Conservation (phyloP, 331 rosid genomes). For the Rhamnella rubrinervis region DNA sequence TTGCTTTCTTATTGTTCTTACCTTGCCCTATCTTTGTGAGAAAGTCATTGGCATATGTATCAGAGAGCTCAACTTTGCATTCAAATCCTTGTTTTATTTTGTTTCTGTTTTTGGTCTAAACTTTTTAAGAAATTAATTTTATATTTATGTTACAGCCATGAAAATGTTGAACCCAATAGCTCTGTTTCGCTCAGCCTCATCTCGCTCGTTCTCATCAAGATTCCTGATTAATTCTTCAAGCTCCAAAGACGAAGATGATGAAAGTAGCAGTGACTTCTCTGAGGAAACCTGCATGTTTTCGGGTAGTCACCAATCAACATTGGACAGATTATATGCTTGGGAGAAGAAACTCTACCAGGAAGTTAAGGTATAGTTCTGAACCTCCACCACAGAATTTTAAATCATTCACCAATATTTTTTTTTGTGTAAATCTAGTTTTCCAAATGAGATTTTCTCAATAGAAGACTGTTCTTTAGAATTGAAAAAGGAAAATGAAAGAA, state of each 20-base stretch:
- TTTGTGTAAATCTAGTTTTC: not conserved
- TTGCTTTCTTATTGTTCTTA: too few relatives aligned
- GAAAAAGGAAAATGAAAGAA: too few relatives aligned
- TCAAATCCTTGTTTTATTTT: too few relatives aligned
- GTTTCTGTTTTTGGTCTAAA: not conserved
- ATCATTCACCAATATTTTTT: not conserved
- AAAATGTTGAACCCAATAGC: slow-evolving; percentile 90
- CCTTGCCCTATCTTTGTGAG: too few relatives aligned
- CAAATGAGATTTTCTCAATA: not conserved
- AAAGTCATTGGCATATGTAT: too few relatives aligned
- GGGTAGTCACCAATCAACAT: slow-evolving; percentile 77
- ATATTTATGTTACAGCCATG: slow-evolving; percentile 46
- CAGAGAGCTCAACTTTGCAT: too few relatives aligned
- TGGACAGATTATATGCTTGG: slow-evolving; percentile 88
- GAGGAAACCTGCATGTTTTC: slow-evolving; percentile 55
- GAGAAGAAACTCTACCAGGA: slow-evolving; percentile 92
- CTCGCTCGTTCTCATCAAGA: slow-evolving; percentile 68
- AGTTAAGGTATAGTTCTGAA: slow-evolving; percentile 59
- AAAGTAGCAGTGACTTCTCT: slow-evolving; percentile 42
- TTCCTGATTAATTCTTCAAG: slow-evolving; percentile 46
- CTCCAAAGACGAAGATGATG: slow-evolving; percentile 44
- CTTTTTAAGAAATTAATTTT: not conserved
- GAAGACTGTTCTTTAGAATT: not conserved
- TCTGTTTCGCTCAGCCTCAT: slow-evolving; percentile 75
- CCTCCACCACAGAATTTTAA: not conserved